Evolutionary conservation across 2,329 filamentous ascomycete species (phyloP).

Genomic region (Fusarium sp.): DNA sequence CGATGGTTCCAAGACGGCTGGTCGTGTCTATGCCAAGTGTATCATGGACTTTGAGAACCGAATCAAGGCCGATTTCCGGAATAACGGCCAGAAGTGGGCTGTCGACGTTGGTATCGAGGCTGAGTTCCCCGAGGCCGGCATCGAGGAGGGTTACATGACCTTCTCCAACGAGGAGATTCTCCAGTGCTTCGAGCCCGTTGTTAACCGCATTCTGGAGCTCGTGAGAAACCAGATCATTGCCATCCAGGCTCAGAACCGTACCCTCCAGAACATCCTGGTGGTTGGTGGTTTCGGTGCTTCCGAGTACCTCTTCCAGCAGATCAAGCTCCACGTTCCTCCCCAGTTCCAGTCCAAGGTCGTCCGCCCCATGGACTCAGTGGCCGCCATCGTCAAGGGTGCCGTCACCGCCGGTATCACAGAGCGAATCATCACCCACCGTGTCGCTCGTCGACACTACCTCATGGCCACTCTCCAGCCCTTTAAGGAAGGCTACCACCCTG

Average conservation of each 20-base stretch:
- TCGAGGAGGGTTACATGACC: conserved; percentile 99
- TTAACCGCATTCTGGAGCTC: conserved; percentile 95
- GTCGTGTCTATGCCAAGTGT: conserved; percentile 97
- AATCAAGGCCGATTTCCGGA: conserved; percentile 99
- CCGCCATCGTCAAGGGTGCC: conserved; percentile 97
- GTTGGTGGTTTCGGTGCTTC: conserved; percentile 98
- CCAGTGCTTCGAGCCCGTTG: conserved; percentile 98
- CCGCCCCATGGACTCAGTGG: conserved; percentile 97
- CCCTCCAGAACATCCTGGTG: conserved; percentile 94
- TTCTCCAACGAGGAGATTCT: conserved; percentile 99
- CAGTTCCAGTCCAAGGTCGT: conserved; percentile 99
- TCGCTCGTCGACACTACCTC: conserved; percentile 96
- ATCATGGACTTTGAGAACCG: conserved; percentile 99
- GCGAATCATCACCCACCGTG: conserved; percentile 94
- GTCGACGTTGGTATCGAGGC: conserved; percentile 99
- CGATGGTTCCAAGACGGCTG: conserved; percentile 96
- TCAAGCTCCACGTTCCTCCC: conserved; percentile 97
- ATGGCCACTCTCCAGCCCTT: conserved; percentile 99
- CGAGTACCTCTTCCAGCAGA: conserved; percentile 99
- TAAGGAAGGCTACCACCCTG: conserved; percentile 98
- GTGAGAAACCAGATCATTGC: conserved; percentile 99
- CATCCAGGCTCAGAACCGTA: conserved; percentile 95
- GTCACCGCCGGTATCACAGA: conserved; percentile 98
- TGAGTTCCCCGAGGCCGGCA: conserved; percentile 96
- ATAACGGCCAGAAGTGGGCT: conserved; percentile 99